These are phyloP conservation scores for Chytriomyces confervae DNA, from an alignment of 192 early-diverging fungal genomes.

Conservation along the genomic window DNA sequence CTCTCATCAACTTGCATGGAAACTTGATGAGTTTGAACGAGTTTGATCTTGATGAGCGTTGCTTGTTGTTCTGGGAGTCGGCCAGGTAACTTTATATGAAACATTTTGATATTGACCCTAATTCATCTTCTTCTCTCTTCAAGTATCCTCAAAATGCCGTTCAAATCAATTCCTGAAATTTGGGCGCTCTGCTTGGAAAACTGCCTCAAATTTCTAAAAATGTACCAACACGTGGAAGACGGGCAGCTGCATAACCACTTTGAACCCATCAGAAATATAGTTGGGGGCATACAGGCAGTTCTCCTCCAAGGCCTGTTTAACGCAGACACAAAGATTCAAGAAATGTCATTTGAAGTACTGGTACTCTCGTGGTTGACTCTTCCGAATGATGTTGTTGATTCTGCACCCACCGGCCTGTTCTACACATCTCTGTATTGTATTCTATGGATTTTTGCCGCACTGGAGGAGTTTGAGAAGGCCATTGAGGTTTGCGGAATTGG, in stretches of 20 bases:
- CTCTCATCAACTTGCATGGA: conserved; percentile 38
- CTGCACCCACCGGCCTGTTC: conserved; percentile 28
- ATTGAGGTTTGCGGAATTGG: conserved; percentile 1
- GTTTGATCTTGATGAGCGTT: conserved; percentile 32
- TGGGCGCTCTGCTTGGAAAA: conserved; percentile 40
- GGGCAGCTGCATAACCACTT: conserved; percentile 17
- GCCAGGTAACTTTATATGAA: conserved; percentile 34
- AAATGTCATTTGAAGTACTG: conserved; percentile 47
- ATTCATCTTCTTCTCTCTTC: background rate
- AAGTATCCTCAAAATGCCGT: conserved; percentile 48
- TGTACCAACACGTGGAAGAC: background rate
- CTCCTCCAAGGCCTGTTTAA: conserved; percentile 43
- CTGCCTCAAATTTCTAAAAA: conserved; percentile 37
- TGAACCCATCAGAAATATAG: background rate
- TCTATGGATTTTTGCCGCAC: conserved; percentile 39
- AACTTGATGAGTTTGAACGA: conserved; percentile 33
- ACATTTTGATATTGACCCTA: too few species aligned
- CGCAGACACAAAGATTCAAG: conserved; percentile 23
- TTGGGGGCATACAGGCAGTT: conserved; percentile 39
- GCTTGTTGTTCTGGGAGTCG: conserved; percentile 49
- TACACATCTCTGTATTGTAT: conserved; percentile 50
- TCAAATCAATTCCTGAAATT: conserved; percentile 22
- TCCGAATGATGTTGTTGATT: conserved; percentile 42
- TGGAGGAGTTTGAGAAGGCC: background rate
- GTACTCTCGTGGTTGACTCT: conserved; percentile 39